phyloP scores from a whole-genome alignment of 2,329 filamentous ascomycete species.

The Periconia sp. region DNA sequence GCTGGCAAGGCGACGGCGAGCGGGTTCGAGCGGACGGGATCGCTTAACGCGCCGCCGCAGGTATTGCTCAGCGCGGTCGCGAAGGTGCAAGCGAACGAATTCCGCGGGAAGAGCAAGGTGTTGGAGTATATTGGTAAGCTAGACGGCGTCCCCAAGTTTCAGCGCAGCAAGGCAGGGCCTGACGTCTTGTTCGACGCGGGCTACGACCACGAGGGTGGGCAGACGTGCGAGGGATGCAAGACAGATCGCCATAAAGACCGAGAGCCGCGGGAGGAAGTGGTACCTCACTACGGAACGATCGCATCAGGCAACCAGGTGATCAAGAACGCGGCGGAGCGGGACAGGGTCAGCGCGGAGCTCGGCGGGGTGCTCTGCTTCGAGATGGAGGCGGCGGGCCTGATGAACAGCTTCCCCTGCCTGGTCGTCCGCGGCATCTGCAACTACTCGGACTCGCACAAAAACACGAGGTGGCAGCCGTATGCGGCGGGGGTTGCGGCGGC shows the following conservation, averaged over 20 bases:
- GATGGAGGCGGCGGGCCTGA: constrained; percentile 21
- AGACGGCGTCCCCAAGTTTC: constrained; percentile 9
- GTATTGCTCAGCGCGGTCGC: constrained; percentile 11
- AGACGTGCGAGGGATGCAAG: constrained; percentile 9
- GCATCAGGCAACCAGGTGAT: constrained; percentile 8
- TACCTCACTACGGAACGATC: constrained; percentile 5
- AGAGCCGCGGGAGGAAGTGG: not conserved
- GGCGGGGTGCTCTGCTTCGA: constrained; percentile 16
- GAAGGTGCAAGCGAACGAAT: constrained; percentile 3
- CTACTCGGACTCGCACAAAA: constrained; percentile 24
- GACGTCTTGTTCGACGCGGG: constrained; percentile 17
- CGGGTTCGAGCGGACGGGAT: constrained; percentile 6
- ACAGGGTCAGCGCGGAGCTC: constrained; percentile 10
- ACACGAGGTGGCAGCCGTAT: constrained; percentile 20
- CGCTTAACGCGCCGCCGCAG: not conserved
- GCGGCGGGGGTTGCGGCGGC: constrained; percentile 17
- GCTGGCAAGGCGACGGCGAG: constrained; percentile 1
- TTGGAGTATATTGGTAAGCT: constrained; percentile 7
- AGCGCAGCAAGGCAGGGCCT: constrained; percentile 7
- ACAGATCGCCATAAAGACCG: constrained; percentile 1
- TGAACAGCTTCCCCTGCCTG: constrained; percentile 23
- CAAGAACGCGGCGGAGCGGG: constrained; percentile 5
- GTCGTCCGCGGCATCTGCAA: constrained; percentile 24
- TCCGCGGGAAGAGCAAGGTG: constrained; percentile 2
- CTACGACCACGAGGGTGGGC: constrained; percentile 13